phyloP scores from a whole-genome alignment of 2,329 filamentous ascomycete genomes.

The Cercospora sp. region DNA sequence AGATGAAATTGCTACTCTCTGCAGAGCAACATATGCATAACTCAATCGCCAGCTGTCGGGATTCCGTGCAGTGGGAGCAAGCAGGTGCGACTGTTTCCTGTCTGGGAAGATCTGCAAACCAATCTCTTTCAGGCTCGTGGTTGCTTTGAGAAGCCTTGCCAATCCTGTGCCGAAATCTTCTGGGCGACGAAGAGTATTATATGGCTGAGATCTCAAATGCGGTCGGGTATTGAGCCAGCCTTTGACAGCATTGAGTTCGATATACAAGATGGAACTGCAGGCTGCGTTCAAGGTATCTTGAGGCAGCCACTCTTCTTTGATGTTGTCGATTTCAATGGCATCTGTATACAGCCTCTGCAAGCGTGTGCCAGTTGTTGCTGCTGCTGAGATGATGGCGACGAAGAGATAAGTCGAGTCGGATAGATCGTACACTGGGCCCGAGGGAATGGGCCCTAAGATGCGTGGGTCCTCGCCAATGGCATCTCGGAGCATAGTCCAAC shows the following conservation, averaged over 20 bases:
- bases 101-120: constrained; percentile 34
- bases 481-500: constrained; percentile 30
- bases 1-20: constrained; percentile 19
- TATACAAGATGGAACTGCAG: constrained; percentile 31
- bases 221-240: constrained; percentile 22
- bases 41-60: constrained; percentile 28
- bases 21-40: constrained; percentile 30
- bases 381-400: constrained; percentile 29
- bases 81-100: constrained; percentile 25
- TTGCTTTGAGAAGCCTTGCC: constrained; percentile 28
- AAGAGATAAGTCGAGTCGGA: constrained; percentile 33
- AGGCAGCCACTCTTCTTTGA: constrained; percentile 21
- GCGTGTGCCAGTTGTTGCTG: constrained; percentile 18
- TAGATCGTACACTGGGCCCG: constrained; percentile 20
- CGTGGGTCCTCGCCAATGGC: constrained; percentile 34
- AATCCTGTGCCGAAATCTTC: constrained; percentile 28
- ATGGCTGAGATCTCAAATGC: constrained; percentile 6
- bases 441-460: constrained; percentile 31
- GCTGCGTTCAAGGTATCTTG: constrained; percentile 26
- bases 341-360: constrained; percentile 38
- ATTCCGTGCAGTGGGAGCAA: constrained; percentile 24
- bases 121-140: constrained; percentile 29
- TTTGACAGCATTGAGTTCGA: constrained; percentile 35
- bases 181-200: constrained; percentile 12
- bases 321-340: constrained; percentile 36